Evolutionary conservation across 2,329 filamentous ascomycete genomes (phyloP).

Genomic region (Sarocladium kiliense): DNA sequence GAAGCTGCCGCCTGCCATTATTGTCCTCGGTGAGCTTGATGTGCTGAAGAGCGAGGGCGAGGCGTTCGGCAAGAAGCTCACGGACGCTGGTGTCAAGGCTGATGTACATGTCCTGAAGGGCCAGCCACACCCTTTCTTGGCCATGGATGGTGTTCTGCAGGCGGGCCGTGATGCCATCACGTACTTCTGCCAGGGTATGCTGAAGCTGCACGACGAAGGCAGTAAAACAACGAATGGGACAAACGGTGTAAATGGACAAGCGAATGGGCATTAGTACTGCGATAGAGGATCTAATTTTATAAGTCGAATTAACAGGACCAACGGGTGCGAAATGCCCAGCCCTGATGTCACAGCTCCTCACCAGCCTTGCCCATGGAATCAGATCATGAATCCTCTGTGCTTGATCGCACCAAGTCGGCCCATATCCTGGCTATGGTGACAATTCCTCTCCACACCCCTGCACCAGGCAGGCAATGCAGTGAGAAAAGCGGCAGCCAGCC

Average conservation of each 20-base stretch:
- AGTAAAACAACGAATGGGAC: not conserved
- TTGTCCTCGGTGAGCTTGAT: slow-evolving; percentile 52
- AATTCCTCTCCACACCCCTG: slow-evolving; percentile 44
- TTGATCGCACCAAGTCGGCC: too few species aligned
- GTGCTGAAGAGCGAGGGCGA: slow-evolving; percentile 51
- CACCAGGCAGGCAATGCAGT: slow-evolving; percentile 42
- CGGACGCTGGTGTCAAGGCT: slow-evolving; percentile 38
- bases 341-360: too few species aligned
- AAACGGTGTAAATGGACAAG: not conserved
- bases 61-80: slow-evolving; percentile 43
- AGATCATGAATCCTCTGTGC: too few species aligned
- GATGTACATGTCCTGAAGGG: slow-evolving; percentile 45
- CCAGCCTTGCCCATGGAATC: not conserved
- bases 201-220: slow-evolving; percentile 11
- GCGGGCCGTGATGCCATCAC: slow-evolving; percentile 47
- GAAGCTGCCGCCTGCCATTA: slow-evolving; percentile 41
- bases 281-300: not conserved
- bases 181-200: slow-evolving; percentile 25
- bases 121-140: slow-evolving; percentile 49
- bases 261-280: not conserved
- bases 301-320: too few species aligned
- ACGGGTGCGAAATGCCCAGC: too few species aligned
- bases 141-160: slow-evolving; percentile 50
- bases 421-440: too few species aligned
- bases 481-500: slow-evolving; percentile 39